phyloP scores from a whole-genome alignment of 495 filamentous ascomycete genomes.

The Aspergillus affinis region DNA sequence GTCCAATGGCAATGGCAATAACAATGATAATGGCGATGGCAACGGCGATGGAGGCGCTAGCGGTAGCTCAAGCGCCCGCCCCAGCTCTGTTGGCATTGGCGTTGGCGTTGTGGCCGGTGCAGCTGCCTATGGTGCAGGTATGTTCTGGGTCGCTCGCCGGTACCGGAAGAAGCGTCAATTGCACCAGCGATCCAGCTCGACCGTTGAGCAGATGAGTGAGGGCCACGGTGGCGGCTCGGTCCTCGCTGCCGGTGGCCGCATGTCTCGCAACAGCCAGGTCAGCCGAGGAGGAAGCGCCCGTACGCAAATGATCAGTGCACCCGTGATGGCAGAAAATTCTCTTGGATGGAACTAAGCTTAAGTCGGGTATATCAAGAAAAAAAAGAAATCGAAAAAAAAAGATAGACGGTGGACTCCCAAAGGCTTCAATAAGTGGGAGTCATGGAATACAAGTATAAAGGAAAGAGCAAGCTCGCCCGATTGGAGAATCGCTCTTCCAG shows the following conservation, averaged over 20 bases:
- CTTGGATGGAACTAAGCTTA: slow-evolving; percentile 88
- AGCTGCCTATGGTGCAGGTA: slow-evolving; percentile 93
- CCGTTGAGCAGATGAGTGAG: slow-evolving; percentile 50
- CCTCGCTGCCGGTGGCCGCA: slow-evolving; percentile 41
- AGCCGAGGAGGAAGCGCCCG: slow-evolving; percentile 70
- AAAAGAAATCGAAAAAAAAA: slow-evolving; percentile 10
- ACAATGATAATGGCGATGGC: slow-evolving; percentile 25
- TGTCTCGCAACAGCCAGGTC: slow-evolving; percentile 46
- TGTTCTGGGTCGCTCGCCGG: slow-evolving; percentile 92
- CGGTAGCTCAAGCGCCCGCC: slow-evolving; percentile 53
- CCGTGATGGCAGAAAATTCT: slow-evolving; percentile 96
- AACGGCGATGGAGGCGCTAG: slow-evolving; percentile 45
- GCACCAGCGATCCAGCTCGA: slow-evolving; percentile 73
- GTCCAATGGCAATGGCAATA: slow-evolving; percentile 14
- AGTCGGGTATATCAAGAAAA: slow-evolving; percentile 16
- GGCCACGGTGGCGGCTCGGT: slow-evolving; percentile 35
- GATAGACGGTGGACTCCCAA: neutral
- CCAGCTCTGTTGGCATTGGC: slow-evolving; percentile 82
- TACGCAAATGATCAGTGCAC: slow-evolving; percentile 74
- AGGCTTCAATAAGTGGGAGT: neutral
- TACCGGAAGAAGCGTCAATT: slow-evolving; percentile 85
- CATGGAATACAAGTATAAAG: neutral
- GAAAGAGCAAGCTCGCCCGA: neutral
- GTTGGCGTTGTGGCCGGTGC: slow-evolving; percentile 76
- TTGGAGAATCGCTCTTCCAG: neutral